Percentiles rank a stretch among this genome's conserved stretches.
These are phyloP conservation scores for Phylloporus rhodoxanthus DNA, from an alignment of 768 basidiomycete genomes.

Conservation along the genomic window DNA sequence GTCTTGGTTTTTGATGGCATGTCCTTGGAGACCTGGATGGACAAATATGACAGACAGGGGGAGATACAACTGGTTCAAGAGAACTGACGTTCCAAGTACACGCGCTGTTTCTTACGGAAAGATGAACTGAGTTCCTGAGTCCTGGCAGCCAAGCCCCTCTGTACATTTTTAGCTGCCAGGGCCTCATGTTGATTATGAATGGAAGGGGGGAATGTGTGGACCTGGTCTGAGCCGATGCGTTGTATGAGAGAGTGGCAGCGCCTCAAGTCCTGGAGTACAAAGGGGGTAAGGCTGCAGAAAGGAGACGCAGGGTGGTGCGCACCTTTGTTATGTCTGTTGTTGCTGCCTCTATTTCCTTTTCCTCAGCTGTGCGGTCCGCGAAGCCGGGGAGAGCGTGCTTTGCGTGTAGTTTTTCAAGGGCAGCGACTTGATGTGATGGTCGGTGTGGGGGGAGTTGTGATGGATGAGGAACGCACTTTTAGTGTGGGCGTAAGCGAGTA, in stretches of 20 bases:
- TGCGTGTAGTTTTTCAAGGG: slow-evolving; percentile 92
- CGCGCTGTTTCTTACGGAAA: slow-evolving; percentile 96
- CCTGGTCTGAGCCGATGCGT: slow-evolving; percentile 54
- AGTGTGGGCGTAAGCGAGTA: slow-evolving; percentile 57
- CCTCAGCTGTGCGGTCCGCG: slow-evolving; percentile 89
- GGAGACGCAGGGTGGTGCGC: slow-evolving; percentile 18
- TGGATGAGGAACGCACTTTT: slow-evolving; percentile 59
- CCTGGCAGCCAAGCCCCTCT: slow-evolving; percentile 92
- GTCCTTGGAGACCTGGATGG: slow-evolving; percentile 81
- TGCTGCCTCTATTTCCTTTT: slow-evolving; percentile 83
- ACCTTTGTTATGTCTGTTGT: slow-evolving; percentile 89
- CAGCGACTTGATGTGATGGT: slow-evolving; percentile 51
- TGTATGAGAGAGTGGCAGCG: slow-evolving; percentile 51
- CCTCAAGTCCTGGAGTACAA: slow-evolving; percentile 31
- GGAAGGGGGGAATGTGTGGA: slow-evolving; percentile 61
- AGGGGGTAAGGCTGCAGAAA: slow-evolving; percentile 5
- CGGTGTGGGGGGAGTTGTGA: slow-evolving; percentile 9
- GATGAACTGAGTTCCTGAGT: slow-evolving; percentile 87
- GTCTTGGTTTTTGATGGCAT: slow-evolving; percentile 97
- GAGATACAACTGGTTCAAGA: background rate
- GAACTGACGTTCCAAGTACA: slow-evolving; percentile 94
- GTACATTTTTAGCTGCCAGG: slow-evolving; percentile 85
- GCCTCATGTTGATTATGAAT: slow-evolving; percentile 45
- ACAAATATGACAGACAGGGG: slow-evolving; percentile 6
- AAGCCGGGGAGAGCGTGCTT: slow-evolving; percentile 96